Conservation (phyloP, 2,329 filamentous ascomycete genomes). For the Camptophora hylomeconis region DNA sequence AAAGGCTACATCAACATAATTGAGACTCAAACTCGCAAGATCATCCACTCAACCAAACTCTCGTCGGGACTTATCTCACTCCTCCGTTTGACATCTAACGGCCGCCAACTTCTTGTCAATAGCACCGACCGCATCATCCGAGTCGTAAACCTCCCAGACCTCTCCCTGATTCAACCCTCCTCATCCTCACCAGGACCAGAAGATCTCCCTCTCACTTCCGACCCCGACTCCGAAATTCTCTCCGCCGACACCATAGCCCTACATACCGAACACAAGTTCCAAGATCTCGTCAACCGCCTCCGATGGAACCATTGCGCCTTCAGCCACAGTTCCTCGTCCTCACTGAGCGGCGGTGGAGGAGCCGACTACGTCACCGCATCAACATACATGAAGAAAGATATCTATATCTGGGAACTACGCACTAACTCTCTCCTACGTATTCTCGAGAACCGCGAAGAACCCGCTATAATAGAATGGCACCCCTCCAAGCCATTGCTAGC, state of each 20-base stretch:
- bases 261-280: slow-evolving; percentile 93
- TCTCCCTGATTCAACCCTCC: slow-evolving; percentile 26
- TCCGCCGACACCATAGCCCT: slow-evolving; percentile 68
- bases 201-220: slow-evolving; percentile 8
- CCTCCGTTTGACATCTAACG: slow-evolving; percentile 70
- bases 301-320: slow-evolving; percentile 98
- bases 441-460: slow-evolving; percentile 90
- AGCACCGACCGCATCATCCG: slow-evolving; percentile 90
- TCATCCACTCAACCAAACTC: slow-evolving; percentile 80
- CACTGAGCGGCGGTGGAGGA: slow-evolving; percentile 5
- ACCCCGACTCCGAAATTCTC: slow-evolving; percentile 46
- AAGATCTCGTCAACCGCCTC: slow-evolving; percentile 88
- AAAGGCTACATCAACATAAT: slow-evolving; percentile 97
- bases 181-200: slow-evolving; percentile 6
- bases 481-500: slow-evolving; percentile 72
- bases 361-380: slow-evolving; percentile 86
- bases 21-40: slow-evolving; percentile 63
- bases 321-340: slow-evolving; percentile 33
- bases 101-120: slow-evolving; percentile 80
- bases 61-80: slow-evolving; percentile 81
- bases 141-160: slow-evolving; percentile 78
- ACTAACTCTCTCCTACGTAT: slow-evolving; percentile 93
- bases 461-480: slow-evolving; percentile 96
- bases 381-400: slow-evolving; percentile 95
- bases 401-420: slow-evolving; percentile 55